Evolutionary conservation across 139 green algal species (phyloP).

Genomic region (Closterium sp.): DNA sequence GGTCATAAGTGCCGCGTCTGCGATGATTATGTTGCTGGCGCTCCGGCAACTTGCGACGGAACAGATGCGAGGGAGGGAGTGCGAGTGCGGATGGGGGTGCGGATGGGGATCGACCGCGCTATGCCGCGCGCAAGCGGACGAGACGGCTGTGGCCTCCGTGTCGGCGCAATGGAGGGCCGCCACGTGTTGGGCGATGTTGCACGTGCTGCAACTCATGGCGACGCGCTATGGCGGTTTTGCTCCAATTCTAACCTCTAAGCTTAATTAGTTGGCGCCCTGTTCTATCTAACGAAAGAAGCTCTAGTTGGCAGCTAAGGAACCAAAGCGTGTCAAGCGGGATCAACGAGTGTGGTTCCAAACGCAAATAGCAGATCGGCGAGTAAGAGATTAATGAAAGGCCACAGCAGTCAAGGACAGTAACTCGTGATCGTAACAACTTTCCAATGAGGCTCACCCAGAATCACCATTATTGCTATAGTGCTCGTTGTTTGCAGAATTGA

Average conservation of each 20-base stretch:
- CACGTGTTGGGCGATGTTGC: neutral
- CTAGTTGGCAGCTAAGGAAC: neutral
- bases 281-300: neutral
- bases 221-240: neutral
- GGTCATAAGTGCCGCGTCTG: neutral
- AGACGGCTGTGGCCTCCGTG: neutral
- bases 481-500: neutral
- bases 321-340: neutral
- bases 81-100: neutral
- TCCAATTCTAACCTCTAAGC: neutral
- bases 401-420: neutral
- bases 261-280: neutral
- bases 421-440: neutral
- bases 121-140: neutral
- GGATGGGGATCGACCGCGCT: neutral
- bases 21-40: neutral
- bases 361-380: neutral
- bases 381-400: neutral
- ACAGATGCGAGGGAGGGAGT: neutral
- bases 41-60: neutral
- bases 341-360: neutral
- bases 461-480: neutral
- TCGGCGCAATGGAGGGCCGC: neutral
- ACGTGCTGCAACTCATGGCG: neutral
- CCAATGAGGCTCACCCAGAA: neutral